Conservation (phyloP, 2,329 filamentous ascomycete genomes). For the Penicillium decumbens region DNA sequence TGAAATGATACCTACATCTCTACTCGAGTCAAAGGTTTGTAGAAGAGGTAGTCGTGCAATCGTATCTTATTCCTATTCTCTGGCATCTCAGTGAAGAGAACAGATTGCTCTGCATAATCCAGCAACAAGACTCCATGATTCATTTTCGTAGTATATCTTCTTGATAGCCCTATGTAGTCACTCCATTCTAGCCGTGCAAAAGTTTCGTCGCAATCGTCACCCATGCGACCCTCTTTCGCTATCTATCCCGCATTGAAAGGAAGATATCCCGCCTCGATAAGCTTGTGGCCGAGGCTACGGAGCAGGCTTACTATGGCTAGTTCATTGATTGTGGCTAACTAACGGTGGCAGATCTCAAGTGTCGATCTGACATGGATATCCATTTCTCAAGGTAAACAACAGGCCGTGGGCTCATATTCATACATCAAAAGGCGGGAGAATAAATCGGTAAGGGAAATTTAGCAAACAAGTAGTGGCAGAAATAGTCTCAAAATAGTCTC, state of each 20-base stretch:
- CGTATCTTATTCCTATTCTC: not conserved
- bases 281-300: too few species aligned
- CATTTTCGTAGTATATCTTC: too few species aligned
- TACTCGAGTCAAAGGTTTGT: not conserved
- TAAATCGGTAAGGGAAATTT: not conserved
- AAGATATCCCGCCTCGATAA: too few species aligned
- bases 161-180: too few species aligned
- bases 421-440: conserved; percentile 1
- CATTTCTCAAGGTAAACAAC: not conserved
- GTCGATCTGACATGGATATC: not conserved
- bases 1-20: not conserved
- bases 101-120: not conserved
- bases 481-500: not conserved
- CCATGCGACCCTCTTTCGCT: too few species aligned
- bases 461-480: not conserved
- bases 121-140: not conserved
- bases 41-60: too few species aligned
- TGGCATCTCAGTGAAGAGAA: not conserved
- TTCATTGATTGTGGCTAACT: not conserved
- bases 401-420: conserved; percentile 3
- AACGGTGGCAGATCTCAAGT: not conserved
- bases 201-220: too few species aligned
- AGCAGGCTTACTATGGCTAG: not conserved
- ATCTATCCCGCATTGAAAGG: too few species aligned
- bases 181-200: too few species aligned